A percentile compares a stretch with the other conserved stretches of the same genome.
phyloP scores from a whole-genome alignment of 2,329 filamentous ascomycete species.

The Calonectria pseudoreteaudii region DNA sequence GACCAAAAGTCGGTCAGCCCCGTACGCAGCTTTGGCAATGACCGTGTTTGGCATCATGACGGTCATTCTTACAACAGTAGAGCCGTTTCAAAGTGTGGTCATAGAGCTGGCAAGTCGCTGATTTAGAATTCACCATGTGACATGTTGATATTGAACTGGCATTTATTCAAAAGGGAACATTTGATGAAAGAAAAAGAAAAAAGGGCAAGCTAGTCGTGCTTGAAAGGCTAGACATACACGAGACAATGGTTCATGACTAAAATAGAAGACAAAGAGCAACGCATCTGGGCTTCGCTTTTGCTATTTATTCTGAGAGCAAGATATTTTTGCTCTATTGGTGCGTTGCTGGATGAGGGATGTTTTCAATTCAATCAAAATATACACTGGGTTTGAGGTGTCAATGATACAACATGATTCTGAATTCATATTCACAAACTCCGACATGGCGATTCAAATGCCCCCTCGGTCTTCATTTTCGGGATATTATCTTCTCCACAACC shows the following conservation, averaged over 20 bases:
- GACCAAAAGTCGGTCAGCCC: constrained; percentile 62
- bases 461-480: constrained; percentile 19
- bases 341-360: not conserved
- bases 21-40: constrained; percentile 69
- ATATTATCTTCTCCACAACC: constrained; percentile 21
- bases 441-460: constrained; percentile 15
- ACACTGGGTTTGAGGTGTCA: not conserved
- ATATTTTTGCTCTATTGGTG: not conserved
- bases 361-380: constrained; percentile 2
- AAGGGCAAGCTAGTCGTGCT: not conserved
- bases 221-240: not conserved
- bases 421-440: constrained; percentile 14
- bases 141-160: not conserved
- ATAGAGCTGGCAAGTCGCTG: constrained; percentile 46
- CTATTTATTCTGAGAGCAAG: not conserved
- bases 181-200: not conserved
- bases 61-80: constrained; percentile 64
- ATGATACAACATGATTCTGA: not conserved
- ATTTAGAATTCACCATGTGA: not conserved
- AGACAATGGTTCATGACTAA: not conserved
- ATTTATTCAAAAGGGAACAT: not conserved
- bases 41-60: constrained; percentile 68
- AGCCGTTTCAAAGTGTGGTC: constrained; percentile 56
- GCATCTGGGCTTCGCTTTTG: not conserved
- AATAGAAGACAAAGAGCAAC: not conserved